Base-by-base conservation (phyloP, 2,329 filamentous ascomycete species). In the Pestalotiopsis sp. region DNA sequence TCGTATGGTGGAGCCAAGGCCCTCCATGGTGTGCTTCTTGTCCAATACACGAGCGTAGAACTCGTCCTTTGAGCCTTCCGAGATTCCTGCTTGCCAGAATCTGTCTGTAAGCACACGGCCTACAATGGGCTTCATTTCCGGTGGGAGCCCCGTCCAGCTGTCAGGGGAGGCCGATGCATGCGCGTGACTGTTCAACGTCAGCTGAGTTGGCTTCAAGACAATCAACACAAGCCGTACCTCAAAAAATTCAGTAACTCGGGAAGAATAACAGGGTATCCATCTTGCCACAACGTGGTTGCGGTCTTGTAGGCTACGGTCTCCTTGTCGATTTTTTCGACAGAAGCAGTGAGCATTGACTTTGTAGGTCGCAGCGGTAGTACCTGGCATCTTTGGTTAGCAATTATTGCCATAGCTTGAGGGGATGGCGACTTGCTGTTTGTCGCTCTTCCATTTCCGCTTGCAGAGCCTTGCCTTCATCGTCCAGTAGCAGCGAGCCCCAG, bases 21-120 rank as follows among this genome's bases (percentile, higher is more conserved):
- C 96, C 80, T 99, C 96, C 68, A 97, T 89, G 0, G 94, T 97
- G 56, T 88, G 88, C 80, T 94, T 97, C 68, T 96, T 97, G 39
- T 94, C 92, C 68, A 94, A 90, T 2, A 99, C 95, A 56, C 93
- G 90, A 39, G 94, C 93, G 79, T 98, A 98, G 78, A 99, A 99
- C 69, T 98, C 95, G 71, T 98, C 96, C 78, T 96, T 94, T 74
- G 93, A 98, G 31, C 97, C 96, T 70, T 92, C 93, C 0, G 96
- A 98, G 64, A 99, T 99, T 11, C 96, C 96, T 6, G 95, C 94
- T 83, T 99, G 96, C 96, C 96, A 99, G 79, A 99, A 99, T 27
- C 96, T 88, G 80, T 99, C 96, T 14, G 94, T 97, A 25, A 99
- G 83, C 23, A 98, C 94, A 25, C 93, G 89, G 58, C 90, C 88